Evolutionary conservation across 2,329 filamentous ascomycete genomes (phyloP).

Genomic region (Elsinoe necatrix): DNA sequence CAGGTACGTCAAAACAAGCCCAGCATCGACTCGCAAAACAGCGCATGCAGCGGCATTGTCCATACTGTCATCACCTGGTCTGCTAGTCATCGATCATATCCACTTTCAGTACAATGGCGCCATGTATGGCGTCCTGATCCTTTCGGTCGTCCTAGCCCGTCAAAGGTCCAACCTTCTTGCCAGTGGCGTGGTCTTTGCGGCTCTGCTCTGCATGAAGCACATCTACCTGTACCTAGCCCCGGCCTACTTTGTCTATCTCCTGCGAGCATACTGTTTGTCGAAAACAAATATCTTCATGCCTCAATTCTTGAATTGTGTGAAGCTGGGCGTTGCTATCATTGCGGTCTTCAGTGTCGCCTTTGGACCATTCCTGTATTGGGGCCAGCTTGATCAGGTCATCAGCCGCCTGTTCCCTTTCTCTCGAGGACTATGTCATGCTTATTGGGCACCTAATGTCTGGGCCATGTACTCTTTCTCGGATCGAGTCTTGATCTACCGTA

Average conservation of each 20-base stretch:
- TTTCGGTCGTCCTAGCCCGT: conserved; percentile 76
- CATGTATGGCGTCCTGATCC: conserved; percentile 81
- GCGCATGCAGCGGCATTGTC: conserved; percentile 83
- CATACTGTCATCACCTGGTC: conserved; percentile 79
- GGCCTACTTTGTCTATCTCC: conserved; percentile 87
- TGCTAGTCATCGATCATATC: conserved; percentile 96
- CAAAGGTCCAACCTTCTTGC: conserved; percentile 64
- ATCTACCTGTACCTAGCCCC: conserved; percentile 96
- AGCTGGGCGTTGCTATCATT: conserved; percentile 66
- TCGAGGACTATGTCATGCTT: conserved; percentile 87
- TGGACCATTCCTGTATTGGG: conserved; percentile 75
- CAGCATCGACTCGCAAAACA: conserved; percentile 57
- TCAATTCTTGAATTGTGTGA: conserved; percentile 68
- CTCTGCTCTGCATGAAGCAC: conserved; percentile 87
- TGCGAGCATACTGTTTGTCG: conserved; percentile 82
- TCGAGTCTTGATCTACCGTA: conserved; percentile 71
- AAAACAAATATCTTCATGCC: conserved; percentile 31
- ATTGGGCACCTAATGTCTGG: conserved; percentile 98
- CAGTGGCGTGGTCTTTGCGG: conserved; percentile 77
- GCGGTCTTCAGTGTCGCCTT: conserved; percentile 72
- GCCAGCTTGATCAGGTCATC: conserved; percentile 75
- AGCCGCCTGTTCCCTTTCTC: conserved; percentile 88
- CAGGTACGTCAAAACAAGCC: conserved; percentile 68
- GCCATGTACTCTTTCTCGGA: conserved; percentile 92
- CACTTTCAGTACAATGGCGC: conserved; percentile 99